These are phyloP conservation scores for Hibiscus tridactylites DNA, from an alignment of 345 rosid genomes.

Conservation along the genomic window DNA sequence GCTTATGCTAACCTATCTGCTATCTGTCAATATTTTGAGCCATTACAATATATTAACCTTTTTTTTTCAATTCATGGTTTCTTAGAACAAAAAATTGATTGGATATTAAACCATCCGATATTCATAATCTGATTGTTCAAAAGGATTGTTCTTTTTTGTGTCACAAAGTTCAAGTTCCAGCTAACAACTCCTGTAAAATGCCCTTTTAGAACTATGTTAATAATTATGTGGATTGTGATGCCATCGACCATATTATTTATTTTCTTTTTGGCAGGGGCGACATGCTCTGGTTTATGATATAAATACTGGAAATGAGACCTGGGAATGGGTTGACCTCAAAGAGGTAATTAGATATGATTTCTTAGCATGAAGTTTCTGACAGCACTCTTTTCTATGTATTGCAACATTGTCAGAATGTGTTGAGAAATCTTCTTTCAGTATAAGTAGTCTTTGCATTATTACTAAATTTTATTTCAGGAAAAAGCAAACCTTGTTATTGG, in stretches of 20 bases:
- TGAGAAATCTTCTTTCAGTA: neutral
- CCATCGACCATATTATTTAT: neutral
- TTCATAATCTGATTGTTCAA: neutral
- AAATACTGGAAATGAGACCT: constrained; percentile 52
- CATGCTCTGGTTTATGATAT: constrained; percentile 92
- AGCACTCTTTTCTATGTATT: neutral
- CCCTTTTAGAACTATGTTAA: neutral
- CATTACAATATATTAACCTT: neutral
- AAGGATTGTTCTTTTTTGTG: neutral
- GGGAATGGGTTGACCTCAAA: constrained; percentile 97
- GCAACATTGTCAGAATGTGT: neutral
- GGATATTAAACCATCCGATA: neutral
- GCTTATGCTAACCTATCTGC: neutral
- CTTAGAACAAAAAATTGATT: neutral
- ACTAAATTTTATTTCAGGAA: neutral
- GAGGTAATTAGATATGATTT: constrained; percentile 41
- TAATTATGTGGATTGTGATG: neutral
- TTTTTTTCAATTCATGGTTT: neutral
- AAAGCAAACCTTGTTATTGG: neutral
- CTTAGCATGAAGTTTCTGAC: neutral
- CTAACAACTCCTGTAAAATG: neutral
- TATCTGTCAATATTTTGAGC: neutral
- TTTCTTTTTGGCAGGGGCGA: constrained; percentile 46
- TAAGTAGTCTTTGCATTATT: neutral
- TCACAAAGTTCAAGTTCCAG: neutral